These are phyloP conservation scores for Verticillium tricorpus DNA, from an alignment of 2,329 filamentous ascomycete species.

Conservation along the genomic window DNA sequence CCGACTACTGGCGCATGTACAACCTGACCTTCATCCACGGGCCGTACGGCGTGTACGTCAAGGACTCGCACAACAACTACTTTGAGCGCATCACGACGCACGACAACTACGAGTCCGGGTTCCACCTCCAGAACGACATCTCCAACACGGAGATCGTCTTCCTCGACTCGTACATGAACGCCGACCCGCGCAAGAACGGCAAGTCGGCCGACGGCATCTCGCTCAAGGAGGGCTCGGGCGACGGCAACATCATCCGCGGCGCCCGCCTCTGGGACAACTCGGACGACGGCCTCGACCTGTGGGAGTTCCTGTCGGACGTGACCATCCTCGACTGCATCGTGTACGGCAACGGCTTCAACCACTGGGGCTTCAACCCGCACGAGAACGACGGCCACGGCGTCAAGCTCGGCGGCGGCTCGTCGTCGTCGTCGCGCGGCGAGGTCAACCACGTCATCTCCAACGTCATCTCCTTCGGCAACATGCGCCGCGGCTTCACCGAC, in stretches of 20 bases:
- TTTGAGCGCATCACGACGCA: constrained; percentile 28
- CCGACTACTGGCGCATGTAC: constrained; percentile 29
- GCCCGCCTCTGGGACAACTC: constrained; percentile 40
- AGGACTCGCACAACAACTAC: constrained; percentile 29
- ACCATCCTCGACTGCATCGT: constrained; percentile 38
- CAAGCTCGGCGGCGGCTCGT: constrained; percentile 36
- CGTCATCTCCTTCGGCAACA: constrained; percentile 39
- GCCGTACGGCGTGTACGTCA: constrained; percentile 29
- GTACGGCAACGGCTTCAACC: constrained; percentile 41
- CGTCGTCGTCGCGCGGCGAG: constrained; percentile 24
- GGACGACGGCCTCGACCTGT: constrained; percentile 39
- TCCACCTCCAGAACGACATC: constrained; percentile 23
- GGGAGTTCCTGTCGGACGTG: constrained; percentile 30
- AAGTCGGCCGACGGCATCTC: constrained; percentile 40
- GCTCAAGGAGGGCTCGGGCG: constrained; percentile 37
- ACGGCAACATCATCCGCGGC: constrained; percentile 34
- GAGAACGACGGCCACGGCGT: constrained; percentile 44
- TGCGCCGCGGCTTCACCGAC: constrained; percentile 40
- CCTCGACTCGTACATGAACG: constrained; percentile 31
- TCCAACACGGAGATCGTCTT: constrained; percentile 27
- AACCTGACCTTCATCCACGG: constrained; percentile 29
- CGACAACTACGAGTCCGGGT: constrained; percentile 32
- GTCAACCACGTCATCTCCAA: constrained; percentile 38
- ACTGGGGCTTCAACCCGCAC: constrained; percentile 36
- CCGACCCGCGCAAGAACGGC: constrained; percentile 39